These are phyloP conservation scores for Cercospora berteroae DNA, from an alignment of 2,329 filamentous ascomycete genomes.

Conservation along the genomic window DNA sequence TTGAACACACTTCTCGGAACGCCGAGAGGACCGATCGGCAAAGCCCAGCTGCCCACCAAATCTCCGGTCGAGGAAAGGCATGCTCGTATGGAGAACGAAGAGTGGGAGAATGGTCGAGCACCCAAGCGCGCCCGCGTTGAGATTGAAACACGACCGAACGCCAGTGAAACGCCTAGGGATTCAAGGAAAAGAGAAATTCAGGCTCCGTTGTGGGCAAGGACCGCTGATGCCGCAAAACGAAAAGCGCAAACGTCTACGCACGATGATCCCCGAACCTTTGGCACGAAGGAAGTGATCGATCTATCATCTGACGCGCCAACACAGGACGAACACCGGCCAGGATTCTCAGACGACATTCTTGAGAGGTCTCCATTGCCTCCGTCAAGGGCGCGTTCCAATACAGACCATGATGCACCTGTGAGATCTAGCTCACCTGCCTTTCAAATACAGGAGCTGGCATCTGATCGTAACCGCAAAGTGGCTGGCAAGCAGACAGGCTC, in stretches of 20 bases:
- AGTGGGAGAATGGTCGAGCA: conserved; percentile 36
- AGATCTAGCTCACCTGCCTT: conserved; percentile 40
- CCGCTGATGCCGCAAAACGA: conserved; percentile 29
- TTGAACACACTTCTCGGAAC: conserved; percentile 65
- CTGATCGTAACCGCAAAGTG: neutral
- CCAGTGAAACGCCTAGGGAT: conserved; percentile 1
- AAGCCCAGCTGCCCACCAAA: conserved; percentile 55
- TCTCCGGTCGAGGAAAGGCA: conserved; percentile 66
- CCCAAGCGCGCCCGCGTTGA: conserved; percentile 43
- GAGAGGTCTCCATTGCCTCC: conserved; percentile 26
- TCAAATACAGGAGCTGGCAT: conserved; percentile 19
- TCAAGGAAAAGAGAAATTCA: conserved; percentile 16
- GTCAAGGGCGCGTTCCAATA: conserved; percentile 1
- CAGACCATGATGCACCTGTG: neutral
- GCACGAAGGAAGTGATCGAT: conserved; percentile 38
- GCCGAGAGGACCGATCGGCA: conserved; percentile 62
- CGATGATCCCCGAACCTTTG: conserved; percentile 26
- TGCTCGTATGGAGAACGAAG: conserved; percentile 34
- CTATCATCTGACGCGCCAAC: conserved; percentile 31
- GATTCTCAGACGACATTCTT: conserved; percentile 31
- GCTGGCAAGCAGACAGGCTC: neutral
- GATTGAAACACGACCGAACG: conserved; percentile 18
- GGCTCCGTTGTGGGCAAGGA: conserved; percentile 30
- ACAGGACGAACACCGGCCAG: conserved; percentile 27
- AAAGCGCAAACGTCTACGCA: conserved; percentile 21